Conservation (phyloP, 73 alveolate species). For the Paramecium primaurelia region DNA sequence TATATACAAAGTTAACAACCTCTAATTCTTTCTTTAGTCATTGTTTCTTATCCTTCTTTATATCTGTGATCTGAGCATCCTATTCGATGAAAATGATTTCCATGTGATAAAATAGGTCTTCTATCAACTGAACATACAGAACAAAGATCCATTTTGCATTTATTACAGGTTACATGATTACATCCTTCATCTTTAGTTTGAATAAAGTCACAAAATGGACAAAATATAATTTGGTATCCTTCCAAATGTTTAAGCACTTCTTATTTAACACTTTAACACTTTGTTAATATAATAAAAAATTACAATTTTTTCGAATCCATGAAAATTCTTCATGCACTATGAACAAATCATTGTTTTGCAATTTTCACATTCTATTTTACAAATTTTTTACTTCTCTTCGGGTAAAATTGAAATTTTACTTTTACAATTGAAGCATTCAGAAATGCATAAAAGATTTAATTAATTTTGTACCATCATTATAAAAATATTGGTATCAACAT, state of each 20-base stretch:
- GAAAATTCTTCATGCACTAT: not conserved
- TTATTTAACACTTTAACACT: not conserved
- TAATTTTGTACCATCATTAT: not conserved
- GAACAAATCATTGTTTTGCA: not conserved
- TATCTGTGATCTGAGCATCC: conserved; percentile 17
- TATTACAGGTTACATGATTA: conserved; percentile 50
- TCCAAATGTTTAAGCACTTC: not conserved
- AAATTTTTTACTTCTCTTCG: not conserved
- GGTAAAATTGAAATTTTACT: not conserved
- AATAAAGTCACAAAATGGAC: conserved; percentile 24
- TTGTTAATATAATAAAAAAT: not conserved
- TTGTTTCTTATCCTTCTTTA: not conserved
- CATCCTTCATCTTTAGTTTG: conserved; percentile 51
- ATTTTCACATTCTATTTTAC: not conserved
- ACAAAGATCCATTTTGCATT: conserved; percentile 52
- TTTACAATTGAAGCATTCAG: not conserved
- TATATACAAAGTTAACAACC: not conserved
- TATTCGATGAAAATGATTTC: conserved; percentile 61
- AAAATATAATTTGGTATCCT: not conserved
- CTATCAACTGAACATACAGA: conserved; percentile 61
- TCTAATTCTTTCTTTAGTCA: not conserved
- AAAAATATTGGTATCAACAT: not conserved
- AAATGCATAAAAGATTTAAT: not conserved
- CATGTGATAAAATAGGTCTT: conserved; percentile 56
- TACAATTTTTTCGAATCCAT: not conserved